Evolutionary conservation across 345 rosid species (phyloP).

Genomic region (Acer negundo): DNA sequence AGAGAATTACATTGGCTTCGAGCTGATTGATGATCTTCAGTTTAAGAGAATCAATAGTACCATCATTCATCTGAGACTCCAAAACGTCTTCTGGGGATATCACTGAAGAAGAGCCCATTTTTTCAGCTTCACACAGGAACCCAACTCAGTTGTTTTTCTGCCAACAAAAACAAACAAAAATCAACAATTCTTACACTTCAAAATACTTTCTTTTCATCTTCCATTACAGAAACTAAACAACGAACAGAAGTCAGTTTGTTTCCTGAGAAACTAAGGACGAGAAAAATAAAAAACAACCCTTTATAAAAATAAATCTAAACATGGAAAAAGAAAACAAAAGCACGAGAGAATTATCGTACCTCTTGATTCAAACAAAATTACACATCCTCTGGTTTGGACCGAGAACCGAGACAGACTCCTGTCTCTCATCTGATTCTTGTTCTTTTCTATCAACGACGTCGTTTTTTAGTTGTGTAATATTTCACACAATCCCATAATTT

Average conservation of each 20-base stretch:
- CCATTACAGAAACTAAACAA: not conserved
- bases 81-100: conserved; percentile 81
- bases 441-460: no score
- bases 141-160: not conserved
- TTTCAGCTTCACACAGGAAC: not conserved
- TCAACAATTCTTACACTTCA: not conserved
- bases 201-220: not conserved
- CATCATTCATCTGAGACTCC: conserved; percentile 88
- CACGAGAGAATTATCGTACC: not conserved
- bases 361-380: not conserved
- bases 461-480: not conserved
- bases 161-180: conserved; percentile 15
- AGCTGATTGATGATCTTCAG: conserved; percentile 87
- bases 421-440: no score
- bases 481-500: no score
- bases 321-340: not conserved
- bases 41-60: conserved; percentile 79
- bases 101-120: conserved; percentile 62
- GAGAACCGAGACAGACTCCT: no score
- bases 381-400: no score
- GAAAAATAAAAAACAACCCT: not conserved
- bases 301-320: not conserved
- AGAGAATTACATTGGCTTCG: conserved; percentile 70
- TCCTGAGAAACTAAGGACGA: not conserved
- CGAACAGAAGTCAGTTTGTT: not conserved